Evolutionary conservation across 768 basidiomycete species (phyloP).

Genomic region (Suillus fuscotomentosus): DNA sequence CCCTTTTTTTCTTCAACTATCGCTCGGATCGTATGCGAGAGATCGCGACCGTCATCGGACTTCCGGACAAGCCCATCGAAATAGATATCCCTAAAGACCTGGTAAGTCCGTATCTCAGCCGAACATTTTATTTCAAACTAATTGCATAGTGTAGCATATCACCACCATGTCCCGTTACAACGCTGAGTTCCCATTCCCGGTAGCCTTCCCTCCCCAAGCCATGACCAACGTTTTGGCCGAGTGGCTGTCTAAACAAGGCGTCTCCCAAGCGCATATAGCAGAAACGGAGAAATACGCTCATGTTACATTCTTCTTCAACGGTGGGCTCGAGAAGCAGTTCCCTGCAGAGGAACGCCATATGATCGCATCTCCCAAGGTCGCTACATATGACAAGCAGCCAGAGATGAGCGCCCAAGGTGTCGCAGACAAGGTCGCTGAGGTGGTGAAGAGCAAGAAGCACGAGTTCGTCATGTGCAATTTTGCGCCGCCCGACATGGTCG

Average conservation of each 20-base stretch:
- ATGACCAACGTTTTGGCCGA: conserved; percentile 97
- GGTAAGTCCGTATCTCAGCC: conserved; percentile 39
- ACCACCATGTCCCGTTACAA: conserved; percentile 96
- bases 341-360: conserved; percentile 77
- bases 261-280: conserved; percentile 90
- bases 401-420: conserved; percentile 88
- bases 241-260: conserved; percentile 75
- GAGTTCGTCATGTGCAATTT: conserved; percentile 99
- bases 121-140: background rate
- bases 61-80: conserved; percentile 82
- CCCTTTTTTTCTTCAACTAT: conserved; percentile 96
- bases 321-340: conserved; percentile 93
- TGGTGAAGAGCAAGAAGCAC: conserved; percentile 64
- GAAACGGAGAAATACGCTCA: conserved; percentile 99
- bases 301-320: conserved; percentile 98
- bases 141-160: conserved; percentile 53
- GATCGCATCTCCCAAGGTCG: conserved; percentile 91
- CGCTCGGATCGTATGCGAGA: conserved; percentile 96
- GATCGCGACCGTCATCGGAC: conserved; percentile 77
- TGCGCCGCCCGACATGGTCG: conserved; percentile 97
- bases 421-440: conserved; percentile 89
- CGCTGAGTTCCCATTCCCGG: conserved; percentile 81
- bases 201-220: conserved; percentile 90
- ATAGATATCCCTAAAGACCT: conserved; percentile 78
- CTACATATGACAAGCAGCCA: conserved; percentile 91